Conservation (phyloP, 108 stramenopile genomes). For the Cyclotella atomus region DNA sequence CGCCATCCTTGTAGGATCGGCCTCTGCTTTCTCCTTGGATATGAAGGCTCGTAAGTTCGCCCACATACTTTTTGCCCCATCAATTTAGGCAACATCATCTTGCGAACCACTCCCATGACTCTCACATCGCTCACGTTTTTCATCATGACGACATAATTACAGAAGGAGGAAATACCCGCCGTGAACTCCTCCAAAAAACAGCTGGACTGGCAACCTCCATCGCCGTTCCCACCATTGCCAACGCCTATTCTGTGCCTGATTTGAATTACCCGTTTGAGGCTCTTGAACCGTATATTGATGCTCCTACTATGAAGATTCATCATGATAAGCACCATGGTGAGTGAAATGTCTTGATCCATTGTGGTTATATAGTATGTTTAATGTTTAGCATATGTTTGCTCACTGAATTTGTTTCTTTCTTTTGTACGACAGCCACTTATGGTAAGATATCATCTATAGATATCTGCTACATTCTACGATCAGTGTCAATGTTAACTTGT, state of each 20-base stretch:
- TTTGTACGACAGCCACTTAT: background rate
- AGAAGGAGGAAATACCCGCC: constrained; percentile 61
- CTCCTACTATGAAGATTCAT: constrained; percentile 97
- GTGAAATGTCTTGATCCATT: too few species aligned
- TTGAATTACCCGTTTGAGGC: constrained; percentile 92
- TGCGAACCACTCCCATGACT: background rate
- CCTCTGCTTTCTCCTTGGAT: constrained; percentile 68
- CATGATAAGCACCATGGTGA: constrained; percentile 91
- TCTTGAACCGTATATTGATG: constrained; percentile 94
- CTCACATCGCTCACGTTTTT: background rate
- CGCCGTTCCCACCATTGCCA: constrained; percentile 60
- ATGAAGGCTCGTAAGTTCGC: constrained; percentile 70
- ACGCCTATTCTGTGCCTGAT: constrained; percentile 91
- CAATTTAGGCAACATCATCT: too few species aligned
- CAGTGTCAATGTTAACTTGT: background rate
- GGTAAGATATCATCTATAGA: background rate
- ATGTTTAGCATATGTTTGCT: background rate
- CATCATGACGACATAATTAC: constrained; percentile 9
- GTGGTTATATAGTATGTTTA: too few species aligned
- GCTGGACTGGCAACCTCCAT: constrained; percentile 65
- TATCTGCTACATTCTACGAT: constrained; percentile 70
- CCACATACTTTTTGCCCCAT: too few species aligned
- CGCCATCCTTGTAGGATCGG: constrained; percentile 52
- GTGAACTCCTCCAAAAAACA: constrained; percentile 68
- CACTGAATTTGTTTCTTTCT: background rate